A percentile compares a stretch with the other conserved stretches of the same genome.
These are phyloP conservation scores for Fraxinus xanthoxyloides DNA, from an alignment of 305 asterid genomes.

Conservation along the genomic window DNA sequence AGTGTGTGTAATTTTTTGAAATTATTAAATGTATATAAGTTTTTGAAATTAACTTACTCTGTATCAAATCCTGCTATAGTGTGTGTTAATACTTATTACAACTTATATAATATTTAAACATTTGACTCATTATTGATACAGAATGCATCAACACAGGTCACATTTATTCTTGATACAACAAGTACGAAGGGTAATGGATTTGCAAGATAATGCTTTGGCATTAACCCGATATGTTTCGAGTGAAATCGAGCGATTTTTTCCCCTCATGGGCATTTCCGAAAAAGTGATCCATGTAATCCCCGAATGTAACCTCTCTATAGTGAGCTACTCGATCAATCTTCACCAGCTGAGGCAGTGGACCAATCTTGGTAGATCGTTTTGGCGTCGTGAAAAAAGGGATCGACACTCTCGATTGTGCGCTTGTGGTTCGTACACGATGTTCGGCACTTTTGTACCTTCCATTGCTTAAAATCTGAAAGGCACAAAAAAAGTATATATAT, in stretches of 20 bases:
- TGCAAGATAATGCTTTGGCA: background rate
- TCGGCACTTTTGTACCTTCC: constrained; percentile 38
- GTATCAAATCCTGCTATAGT: background rate
- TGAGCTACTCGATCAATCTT: constrained; percentile 26
- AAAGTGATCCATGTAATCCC: constrained; percentile 29
- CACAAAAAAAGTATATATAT: too few species aligned
- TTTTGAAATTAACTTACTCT: background rate
- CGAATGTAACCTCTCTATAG: constrained; percentile 22
- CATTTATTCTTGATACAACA: background rate
- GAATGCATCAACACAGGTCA: background rate
- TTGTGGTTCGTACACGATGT: constrained; percentile 33
- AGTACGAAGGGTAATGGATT: background rate
- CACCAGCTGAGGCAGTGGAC: constrained; percentile 31
- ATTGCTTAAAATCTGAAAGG: constrained; percentile 32
- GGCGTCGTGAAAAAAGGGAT: constrained; percentile 29
- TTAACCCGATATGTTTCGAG: constrained; percentile 11
- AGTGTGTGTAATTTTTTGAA: background rate
- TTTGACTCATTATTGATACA: background rate
- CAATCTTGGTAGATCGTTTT: constrained; percentile 21
- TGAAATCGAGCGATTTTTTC: constrained; percentile 28
- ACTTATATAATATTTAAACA: too few species aligned
- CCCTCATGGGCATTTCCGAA: constrained; percentile 31
- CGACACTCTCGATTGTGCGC: constrained; percentile 29
- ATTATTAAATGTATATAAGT: too few species aligned
- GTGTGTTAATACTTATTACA: too few species aligned